Conservation (phyloP, 2,329 filamentous ascomycete species). For the Davidsoniella neocaledoniae region DNA sequence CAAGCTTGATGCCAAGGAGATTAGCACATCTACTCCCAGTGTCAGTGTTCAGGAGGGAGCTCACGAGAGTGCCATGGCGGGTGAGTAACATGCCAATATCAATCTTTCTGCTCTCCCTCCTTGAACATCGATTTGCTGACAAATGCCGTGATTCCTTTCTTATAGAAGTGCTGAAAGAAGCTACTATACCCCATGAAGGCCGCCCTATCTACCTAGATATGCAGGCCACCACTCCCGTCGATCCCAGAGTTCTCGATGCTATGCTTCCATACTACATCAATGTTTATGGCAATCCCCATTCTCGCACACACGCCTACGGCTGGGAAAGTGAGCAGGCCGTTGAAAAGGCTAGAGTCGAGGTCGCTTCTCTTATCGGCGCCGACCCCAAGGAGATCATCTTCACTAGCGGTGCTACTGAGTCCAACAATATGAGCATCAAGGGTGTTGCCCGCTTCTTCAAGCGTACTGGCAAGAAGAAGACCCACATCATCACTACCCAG, state of each 20-base stretch:
- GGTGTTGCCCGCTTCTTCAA: constrained; percentile 93
- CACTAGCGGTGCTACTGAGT: constrained; percentile 93
- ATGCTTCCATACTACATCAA: constrained; percentile 94
- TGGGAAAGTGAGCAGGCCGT: constrained; percentile 96
- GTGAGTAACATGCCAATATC: constrained; percentile 9
- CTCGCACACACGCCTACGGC: constrained; percentile 90
- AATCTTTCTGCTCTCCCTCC: constrained; percentile 15
- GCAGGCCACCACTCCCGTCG: constrained; percentile 91
- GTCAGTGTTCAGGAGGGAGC: constrained; percentile 9
- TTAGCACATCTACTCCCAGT: not conserved
- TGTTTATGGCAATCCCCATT: constrained; percentile 93
- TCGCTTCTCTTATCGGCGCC: constrained; percentile 78
- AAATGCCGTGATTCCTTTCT: not conserved
- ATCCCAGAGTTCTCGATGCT: constrained; percentile 84
- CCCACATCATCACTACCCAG: constrained; percentile 93
- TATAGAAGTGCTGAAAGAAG: constrained; percentile 69
- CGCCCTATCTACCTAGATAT: constrained; percentile 96
- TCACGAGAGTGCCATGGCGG: constrained; percentile 12
- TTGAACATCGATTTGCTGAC: constrained; percentile 12
- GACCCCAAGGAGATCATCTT: constrained; percentile 98
- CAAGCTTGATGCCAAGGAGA: constrained; percentile 64
- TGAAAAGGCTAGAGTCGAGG: constrained; percentile 67
- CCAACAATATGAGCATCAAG: constrained; percentile 99
- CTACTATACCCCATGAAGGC: constrained; percentile 82
- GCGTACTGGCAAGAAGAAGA: constrained; percentile 86